Evolutionary conservation across 2,329 filamentous ascomycete genomes (phyloP).

Genomic region (Chaetomium sp.): DNA sequence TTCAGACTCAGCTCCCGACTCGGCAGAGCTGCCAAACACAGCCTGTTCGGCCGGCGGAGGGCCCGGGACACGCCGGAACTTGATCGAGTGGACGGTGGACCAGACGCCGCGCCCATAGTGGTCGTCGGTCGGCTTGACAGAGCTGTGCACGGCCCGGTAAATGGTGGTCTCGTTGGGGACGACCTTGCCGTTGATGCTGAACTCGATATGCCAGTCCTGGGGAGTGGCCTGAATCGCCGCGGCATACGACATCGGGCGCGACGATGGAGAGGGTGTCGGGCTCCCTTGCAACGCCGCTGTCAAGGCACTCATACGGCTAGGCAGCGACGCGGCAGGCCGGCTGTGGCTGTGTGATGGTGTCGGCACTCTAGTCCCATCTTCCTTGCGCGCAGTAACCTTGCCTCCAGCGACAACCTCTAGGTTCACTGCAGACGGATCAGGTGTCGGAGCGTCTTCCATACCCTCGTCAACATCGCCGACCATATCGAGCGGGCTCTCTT

Average conservation of each 20-base stretch:
- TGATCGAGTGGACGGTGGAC: slow-evolving; percentile 85
- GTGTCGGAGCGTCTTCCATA: slow-evolving; percentile 62
- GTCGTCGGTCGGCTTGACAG: slow-evolving; percentile 48
- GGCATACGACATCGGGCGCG: slow-evolving; percentile 72
- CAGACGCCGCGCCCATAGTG: slow-evolving; percentile 71
- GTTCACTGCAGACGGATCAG: slow-evolving; percentile 82
- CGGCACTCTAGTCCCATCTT: slow-evolving; percentile 79
- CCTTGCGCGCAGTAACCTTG: slow-evolving; percentile 83
- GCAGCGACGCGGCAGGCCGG: slow-evolving; percentile 28
- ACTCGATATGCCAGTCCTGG: slow-evolving; percentile 97
- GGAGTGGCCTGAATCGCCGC: slow-evolving; percentile 73
- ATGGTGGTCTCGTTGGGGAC: slow-evolving; percentile 91
- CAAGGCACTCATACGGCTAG: slow-evolving; percentile 37
- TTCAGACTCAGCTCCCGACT: slow-evolving; percentile 44
- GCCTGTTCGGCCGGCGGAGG: slow-evolving; percentile 69
- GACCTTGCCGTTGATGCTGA: slow-evolving; percentile 75
- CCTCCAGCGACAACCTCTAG: slow-evolving; percentile 82
- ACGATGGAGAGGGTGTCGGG: slow-evolving; percentile 46
- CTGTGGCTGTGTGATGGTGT: slow-evolving; percentile 61
- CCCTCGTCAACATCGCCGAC: slow-evolving; percentile 88
- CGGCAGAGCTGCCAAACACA: slow-evolving; percentile 51
- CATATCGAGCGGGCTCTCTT: slow-evolving; percentile 67
- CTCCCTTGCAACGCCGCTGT: slow-evolving; percentile 37
- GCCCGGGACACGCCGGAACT: slow-evolving; percentile 79
- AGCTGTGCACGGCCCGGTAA: slow-evolving; percentile 83